phyloP scores from a whole-genome alignment of 495 filamentous ascomycete genomes.

The Xylaria sp. region DNA sequence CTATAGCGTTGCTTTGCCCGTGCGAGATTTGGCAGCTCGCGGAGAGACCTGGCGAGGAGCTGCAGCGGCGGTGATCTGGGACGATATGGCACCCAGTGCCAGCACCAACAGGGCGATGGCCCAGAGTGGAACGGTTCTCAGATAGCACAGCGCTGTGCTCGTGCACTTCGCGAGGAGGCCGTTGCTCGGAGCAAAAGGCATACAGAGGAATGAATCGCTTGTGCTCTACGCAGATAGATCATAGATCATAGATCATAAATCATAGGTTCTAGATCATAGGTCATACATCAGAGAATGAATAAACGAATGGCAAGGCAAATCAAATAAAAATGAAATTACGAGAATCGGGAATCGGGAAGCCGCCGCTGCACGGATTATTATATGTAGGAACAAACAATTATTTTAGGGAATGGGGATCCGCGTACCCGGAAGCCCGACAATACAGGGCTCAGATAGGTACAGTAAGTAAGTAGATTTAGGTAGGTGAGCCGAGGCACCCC shows the following conservation, averaged over 20 bases:
- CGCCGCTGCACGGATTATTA: not conserved
- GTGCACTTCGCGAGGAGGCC: conserved; percentile 40
- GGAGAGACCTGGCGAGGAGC: not conserved
- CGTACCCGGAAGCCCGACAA: not conserved
- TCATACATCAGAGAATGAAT: not conserved
- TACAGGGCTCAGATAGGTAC: not conserved
- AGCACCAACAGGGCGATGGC: conserved; percentile 45
- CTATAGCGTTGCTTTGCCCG: conserved; percentile 13
- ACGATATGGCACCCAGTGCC: conserved; percentile 41
- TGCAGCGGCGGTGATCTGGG: conserved; percentile 21
- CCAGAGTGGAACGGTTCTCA: conserved; percentile 50
- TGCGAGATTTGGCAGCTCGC: not conserved
- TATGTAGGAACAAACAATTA: not conserved
- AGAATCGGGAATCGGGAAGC: not conserved
- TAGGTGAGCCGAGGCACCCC: conserved; percentile 17
- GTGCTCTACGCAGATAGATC: not conserved
- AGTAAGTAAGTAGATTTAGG: too few species aligned
- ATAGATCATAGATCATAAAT: too few species aligned
- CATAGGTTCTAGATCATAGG: too few species aligned
- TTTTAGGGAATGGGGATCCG: not conserved
- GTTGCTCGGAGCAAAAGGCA: conserved; percentile 35
- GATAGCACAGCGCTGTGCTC: conserved; percentile 48
- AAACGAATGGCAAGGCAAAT: not conserved
- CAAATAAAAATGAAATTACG: not conserved
- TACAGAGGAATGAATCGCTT: conserved; percentile 16